These are phyloP conservation scores for Arthrobotrys sphaeroides DNA, from an alignment of 2,329 filamentous ascomycete genomes.

Conservation along the genomic window DNA sequence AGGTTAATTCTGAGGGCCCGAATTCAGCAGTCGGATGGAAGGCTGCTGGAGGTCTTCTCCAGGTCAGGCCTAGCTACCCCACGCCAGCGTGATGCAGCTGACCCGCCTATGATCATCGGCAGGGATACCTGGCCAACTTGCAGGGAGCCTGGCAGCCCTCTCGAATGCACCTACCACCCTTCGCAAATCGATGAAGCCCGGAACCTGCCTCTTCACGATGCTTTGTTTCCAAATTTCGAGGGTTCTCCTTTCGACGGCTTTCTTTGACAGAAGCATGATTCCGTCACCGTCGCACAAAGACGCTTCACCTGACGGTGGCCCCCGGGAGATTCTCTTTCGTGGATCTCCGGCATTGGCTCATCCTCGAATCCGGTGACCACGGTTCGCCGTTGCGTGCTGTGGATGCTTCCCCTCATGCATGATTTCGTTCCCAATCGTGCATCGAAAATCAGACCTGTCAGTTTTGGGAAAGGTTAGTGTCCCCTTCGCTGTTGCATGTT, in stretches of 20 bases:
- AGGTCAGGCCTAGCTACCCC: conserved; percentile 43
- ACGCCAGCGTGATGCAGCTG: conserved; percentile 41
- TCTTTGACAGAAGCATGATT: conserved; percentile 6
- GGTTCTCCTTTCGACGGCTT: not conserved
- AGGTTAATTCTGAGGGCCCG: conserved; percentile 1
- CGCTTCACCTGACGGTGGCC: conserved; percentile 34
- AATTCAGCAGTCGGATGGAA: conserved; percentile 8
- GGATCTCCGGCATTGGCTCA: conserved; percentile 51
- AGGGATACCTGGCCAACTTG: conserved; percentile 37
- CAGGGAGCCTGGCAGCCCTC: conserved; percentile 21
- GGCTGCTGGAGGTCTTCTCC: conserved; percentile 27
- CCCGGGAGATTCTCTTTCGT: conserved; percentile 27
- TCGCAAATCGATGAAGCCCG: conserved; percentile 23
- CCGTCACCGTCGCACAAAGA: conserved; percentile 40
- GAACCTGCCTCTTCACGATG: conserved; percentile 8
- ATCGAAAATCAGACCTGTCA: conserved; percentile 32
- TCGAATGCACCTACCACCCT: conserved; percentile 47
- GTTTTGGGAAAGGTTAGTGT: conserved; percentile 52
- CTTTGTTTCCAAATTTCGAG: not conserved
- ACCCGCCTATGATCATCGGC: conserved; percentile 51
- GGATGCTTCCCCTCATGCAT: conserved; percentile 42
- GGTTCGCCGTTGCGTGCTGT: conserved; percentile 43
- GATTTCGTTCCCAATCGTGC: conserved; percentile 41
- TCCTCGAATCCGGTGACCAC: conserved; percentile 51
- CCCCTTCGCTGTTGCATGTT: conserved; percentile 30